These are phyloP conservation scores for Malus hybrid DNA, from an alignment of 331 rosid species.

Conservation along the genomic window DNA sequence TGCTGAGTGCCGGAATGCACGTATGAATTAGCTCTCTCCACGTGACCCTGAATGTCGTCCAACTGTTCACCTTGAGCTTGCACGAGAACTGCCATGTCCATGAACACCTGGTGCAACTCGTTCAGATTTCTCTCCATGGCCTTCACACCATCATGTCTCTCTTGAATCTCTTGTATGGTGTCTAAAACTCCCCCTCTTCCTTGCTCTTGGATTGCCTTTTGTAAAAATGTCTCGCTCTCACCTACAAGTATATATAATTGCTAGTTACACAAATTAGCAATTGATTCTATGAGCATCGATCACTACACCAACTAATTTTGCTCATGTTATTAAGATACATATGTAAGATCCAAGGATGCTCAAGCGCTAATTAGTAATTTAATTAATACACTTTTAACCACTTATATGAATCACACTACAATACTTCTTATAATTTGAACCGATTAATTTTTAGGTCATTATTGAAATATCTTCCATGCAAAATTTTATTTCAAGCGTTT, in stretches of 20 bases:
- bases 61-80: conserved; percentile 69
- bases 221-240: conserved; percentile 80
- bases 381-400: too few species aligned
- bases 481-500: too few species aligned
- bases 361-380: too few species aligned
- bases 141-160: conserved; percentile 73
- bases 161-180: conserved; percentile 82
- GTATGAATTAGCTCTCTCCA: conserved; percentile 63
- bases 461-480: too few species aligned
- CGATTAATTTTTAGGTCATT: too few species aligned
- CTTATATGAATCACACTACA: too few species aligned
- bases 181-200: conserved; percentile 69
- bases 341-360: too few species aligned
- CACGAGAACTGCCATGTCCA: conserved; percentile 86
- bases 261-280: not conserved
- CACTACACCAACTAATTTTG: not conserved
- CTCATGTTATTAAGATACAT: not conserved
- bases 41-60: conserved; percentile 66
- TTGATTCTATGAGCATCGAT: not conserved
- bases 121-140: conserved; percentile 66
- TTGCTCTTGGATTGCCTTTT: conserved; percentile 77
- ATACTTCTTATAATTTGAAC: too few species aligned
- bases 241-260: conserved; percentile 27
- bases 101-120: conserved; percentile 80
- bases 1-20: conserved; percentile 56